Conservation (phyloP, 2,329 filamentous ascomycete genomes). For the Sporothrix brasiliensis region DNA sequence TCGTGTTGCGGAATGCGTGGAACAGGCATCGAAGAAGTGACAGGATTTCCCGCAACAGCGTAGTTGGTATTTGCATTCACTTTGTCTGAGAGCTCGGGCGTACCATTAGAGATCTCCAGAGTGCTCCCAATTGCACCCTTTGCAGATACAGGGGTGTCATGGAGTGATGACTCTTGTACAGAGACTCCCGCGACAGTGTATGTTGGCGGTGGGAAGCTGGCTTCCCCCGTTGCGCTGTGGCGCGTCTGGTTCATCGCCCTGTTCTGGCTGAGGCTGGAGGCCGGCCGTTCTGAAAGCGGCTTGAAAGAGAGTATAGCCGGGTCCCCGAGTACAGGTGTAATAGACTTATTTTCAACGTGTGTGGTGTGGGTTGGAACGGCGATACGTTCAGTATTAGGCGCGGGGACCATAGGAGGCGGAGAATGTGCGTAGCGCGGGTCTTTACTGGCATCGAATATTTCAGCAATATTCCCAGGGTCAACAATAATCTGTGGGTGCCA, state of each 20-base stretch:
- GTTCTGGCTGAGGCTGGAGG: neutral
- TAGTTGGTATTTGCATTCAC: neutral
- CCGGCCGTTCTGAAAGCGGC: conserved; percentile 24
- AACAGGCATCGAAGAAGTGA: neutral
- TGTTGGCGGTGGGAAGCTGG: neutral
- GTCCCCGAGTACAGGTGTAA: conserved; percentile 34
- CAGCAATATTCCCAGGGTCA: conserved; percentile 45
- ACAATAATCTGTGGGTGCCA: conserved; percentile 52
- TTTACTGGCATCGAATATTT: conserved; percentile 35
- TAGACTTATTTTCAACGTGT: neutral
- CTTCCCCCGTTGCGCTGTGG: neutral
- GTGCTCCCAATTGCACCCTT: neutral
- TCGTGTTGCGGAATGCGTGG: neutral
- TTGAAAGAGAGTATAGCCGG: conserved; percentile 36
- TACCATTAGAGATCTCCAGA: neutral
- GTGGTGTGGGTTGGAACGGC: neutral
- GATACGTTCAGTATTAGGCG: neutral
- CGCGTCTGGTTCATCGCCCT: conserved; percentile 19
- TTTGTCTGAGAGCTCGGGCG: neutral
- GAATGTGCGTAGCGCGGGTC: neutral
- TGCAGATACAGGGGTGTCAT: neutral
- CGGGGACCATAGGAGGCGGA: conserved; percentile 31
- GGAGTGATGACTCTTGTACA: conserved; percentile 10
- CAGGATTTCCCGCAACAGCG: neutral
- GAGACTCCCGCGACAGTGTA: neutral